Percentiles rank a stretch among this genome's conserved stretches.
Conservation (phyloP, 176 grass and related monocot genomes). For the Oryza meridionalis region DNA sequence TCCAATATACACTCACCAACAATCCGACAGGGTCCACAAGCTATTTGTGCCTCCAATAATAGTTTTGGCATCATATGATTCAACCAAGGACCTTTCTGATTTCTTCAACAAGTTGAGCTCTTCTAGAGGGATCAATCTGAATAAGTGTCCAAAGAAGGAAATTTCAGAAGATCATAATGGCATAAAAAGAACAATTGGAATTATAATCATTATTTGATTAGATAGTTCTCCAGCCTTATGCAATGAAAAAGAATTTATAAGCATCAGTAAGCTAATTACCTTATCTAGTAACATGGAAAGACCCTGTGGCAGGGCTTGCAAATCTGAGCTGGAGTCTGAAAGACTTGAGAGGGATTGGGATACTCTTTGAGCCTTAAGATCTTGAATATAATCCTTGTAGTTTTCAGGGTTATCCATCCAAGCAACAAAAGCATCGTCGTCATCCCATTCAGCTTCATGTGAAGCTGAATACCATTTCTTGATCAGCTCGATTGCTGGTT, state of each 20-base stretch:
- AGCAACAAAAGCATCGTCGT: conserved; percentile 88
- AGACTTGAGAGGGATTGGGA: conserved; percentile 54
- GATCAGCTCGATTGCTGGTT: conserved; percentile 67
- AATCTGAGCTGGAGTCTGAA: conserved; percentile 59
- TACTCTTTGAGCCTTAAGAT: conserved; percentile 76
- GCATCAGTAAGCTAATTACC: conserved; percentile 41
- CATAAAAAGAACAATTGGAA: background rate
- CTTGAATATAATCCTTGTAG: conserved; percentile 62
- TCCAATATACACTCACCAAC: conserved; percentile 35
- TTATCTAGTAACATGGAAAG: conserved; percentile 86
- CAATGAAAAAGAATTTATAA: background rate
- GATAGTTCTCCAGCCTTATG: background rate
- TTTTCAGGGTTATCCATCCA: conserved; percentile 87
- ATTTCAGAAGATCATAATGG: background rate
- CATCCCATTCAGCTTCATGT: conserved; percentile 60
- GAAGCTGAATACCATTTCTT: conserved; percentile 76
- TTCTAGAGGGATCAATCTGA: conserved; percentile 86
- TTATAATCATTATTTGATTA: background rate
- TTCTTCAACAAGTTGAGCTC: conserved; percentile 66
- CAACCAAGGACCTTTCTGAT: conserved; percentile 60
- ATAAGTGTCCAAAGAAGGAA: conserved; percentile 39
- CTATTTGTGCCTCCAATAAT: conserved; percentile 2
- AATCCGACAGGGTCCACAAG: background rate
- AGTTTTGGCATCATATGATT: conserved; percentile 41
- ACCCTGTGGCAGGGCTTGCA: conserved; percentile 65